A percentile compares a stretch with the other conserved stretches of the same genome.
These are phyloP conservation scores for Geotrichum klebahnii DNA, from an alignment of 1,139 yeast species.

Conservation along the genomic window DNA sequence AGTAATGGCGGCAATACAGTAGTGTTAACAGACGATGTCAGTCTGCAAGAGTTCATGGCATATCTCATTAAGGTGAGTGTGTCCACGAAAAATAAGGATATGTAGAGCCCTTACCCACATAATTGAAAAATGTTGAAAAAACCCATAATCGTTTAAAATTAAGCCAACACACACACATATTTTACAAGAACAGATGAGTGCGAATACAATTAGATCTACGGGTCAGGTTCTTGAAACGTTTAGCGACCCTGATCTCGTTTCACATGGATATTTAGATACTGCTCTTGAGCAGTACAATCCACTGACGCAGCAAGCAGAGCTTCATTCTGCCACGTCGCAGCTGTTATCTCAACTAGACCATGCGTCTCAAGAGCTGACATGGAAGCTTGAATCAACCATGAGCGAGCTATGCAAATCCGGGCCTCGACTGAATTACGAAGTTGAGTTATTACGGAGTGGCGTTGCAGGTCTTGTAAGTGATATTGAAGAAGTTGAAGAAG, in stretches of 20 bases:
- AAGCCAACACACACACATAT: neutral
- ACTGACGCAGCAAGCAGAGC: conserved; percentile 30
- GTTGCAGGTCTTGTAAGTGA: conserved; percentile 30
- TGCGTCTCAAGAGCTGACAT: conserved; percentile 36
- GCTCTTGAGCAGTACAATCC: conserved; percentile 29
- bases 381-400: conserved; percentile 34
- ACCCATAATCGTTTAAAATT: too few species aligned
- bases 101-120: conserved; percentile 5
- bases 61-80: conserved; percentile 66
- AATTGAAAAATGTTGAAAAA: neutral
- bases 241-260: conserved; percentile 33
- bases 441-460: conserved; percentile 38
- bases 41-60: conserved; percentile 85
- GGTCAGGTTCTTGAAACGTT: conserved; percentile 32
- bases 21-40: conserved; percentile 92
- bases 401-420: conserved; percentile 33
- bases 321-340: conserved; percentile 36
- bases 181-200: neutral
- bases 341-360: conserved; percentile 38
- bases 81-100: conserved; percentile 15
- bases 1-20: conserved; percentile 56
- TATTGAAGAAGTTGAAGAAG: conserved; percentile 27
- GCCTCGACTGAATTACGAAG: conserved; percentile 37
- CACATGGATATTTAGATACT: conserved; percentile 34
- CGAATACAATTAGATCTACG: conserved; percentile 15